Evolutionary conservation across 805 yeast species (phyloP).

Genomic region (Hanseniaspora guilliermondii): DNA sequence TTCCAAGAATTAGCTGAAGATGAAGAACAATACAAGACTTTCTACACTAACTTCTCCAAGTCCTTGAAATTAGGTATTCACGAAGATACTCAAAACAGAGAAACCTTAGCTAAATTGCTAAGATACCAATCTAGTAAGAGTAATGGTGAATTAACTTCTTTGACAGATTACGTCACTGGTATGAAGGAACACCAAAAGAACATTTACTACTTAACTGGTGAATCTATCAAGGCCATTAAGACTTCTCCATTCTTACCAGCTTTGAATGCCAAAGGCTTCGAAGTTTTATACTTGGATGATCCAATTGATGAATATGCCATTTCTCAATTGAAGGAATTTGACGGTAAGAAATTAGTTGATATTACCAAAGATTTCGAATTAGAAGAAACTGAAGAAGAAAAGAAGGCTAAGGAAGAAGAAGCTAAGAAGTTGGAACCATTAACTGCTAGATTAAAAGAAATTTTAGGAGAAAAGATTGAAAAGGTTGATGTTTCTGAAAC

Average conservation of each 20-base stretch:
- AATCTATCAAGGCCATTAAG: slow-evolving; percentile 92
- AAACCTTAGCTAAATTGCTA: slow-evolving; percentile 85
- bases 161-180: slow-evolving; percentile 94
- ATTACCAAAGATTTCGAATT: slow-evolving; percentile 98
- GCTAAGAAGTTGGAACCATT: slow-evolving; percentile 82
- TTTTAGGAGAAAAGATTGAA: slow-evolving; percentile 97
- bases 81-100: slow-evolving; percentile 97
- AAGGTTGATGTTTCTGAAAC: slow-evolving; percentile 97
- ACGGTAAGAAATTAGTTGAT: slow-evolving; percentile 97
- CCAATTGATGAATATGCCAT: slow-evolving; percentile 99
- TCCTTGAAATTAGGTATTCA: slow-evolving; percentile 97
- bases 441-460: slow-evolving; percentile 90
- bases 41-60: slow-evolving; percentile 95
- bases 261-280: slow-evolving; percentile 95
- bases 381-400: slow-evolving; percentile 97
- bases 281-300: slow-evolving; percentile 93
- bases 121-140: slow-evolving; percentile 97
- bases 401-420: slow-evolving; percentile 86
- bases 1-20: slow-evolving; percentile 99
- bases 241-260: slow-evolving; percentile 99
- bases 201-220: slow-evolving; percentile 99
- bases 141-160: slow-evolving; percentile 82
- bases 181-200: slow-evolving; percentile 99
- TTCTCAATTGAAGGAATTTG: slow-evolving; percentile 98
- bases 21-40: slow-evolving; percentile 94